Conservation (phyloP, 2,329 filamentous ascomycete genomes). For the Fusarium armeniacum region DNA sequence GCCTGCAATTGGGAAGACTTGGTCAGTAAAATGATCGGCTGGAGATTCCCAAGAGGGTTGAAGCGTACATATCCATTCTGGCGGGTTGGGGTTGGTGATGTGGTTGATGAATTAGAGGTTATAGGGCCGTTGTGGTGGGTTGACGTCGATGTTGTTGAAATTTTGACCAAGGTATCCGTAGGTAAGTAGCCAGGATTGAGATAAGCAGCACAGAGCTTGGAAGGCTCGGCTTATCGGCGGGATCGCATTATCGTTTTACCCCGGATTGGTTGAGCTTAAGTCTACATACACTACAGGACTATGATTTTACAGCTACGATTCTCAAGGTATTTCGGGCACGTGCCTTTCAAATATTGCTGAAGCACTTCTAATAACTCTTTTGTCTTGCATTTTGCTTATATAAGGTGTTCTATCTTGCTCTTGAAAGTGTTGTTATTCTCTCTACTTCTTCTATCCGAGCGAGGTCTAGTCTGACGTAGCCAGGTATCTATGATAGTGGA, state of each 20-base stretch:
- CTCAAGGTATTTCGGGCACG: background rate
- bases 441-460: background rate
- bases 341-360: background rate
- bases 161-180: slow-evolving; percentile 41
- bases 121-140: slow-evolving; percentile 26
- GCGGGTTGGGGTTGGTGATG: slow-evolving; percentile 25
- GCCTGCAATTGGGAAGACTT: slow-evolving; percentile 58
- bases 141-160: slow-evolving; percentile 46
- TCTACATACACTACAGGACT: slow-evolving; percentile 1
- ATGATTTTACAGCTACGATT: slow-evolving; percentile 5
- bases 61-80: slow-evolving; percentile 52
- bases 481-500: slow-evolving; percentile 21
- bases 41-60: too few relatives aligned
- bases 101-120: slow-evolving; percentile 26
- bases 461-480: slow-evolving; percentile 26
- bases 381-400: background rate
- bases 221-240: slow-evolving; percentile 48
- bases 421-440: background rate
- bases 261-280: slow-evolving; percentile 29
- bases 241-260: slow-evolving; percentile 53
- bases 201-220: slow-evolving; percentile 35
- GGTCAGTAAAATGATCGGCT: slow-evolving; percentile 13
- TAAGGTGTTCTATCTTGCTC: background rate
- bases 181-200: slow-evolving; percentile 2
- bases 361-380: background rate